phyloP scores from a whole-genome alignment of 1,284 basidiomycete genomes.

The Apiotrichum sp. region DNA sequence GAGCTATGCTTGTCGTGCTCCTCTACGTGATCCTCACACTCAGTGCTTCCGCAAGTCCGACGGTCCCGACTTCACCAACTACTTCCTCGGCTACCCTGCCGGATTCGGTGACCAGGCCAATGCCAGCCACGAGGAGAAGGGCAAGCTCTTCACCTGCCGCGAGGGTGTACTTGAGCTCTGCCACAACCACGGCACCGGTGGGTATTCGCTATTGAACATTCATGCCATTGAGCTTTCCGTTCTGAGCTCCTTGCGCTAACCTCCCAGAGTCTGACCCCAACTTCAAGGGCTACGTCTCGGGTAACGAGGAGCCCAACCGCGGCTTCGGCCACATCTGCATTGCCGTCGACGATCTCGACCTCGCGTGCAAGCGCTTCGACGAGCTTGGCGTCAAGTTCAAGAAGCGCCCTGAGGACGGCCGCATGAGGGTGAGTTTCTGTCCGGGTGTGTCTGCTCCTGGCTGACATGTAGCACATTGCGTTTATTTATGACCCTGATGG shows the following conservation, averaged over 20 bases:
- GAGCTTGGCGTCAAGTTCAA: constrained; percentile 76
- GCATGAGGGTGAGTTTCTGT: constrained; percentile 65
- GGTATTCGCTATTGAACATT: constrained; percentile 3
- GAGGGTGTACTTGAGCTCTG: constrained; percentile 70
- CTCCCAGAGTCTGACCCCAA: constrained; percentile 56
- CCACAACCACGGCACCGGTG: constrained; percentile 79
- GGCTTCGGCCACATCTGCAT: constrained; percentile 80
- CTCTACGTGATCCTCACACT: background rate
- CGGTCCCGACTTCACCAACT: constrained; percentile 46
- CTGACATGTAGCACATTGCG: constrained; percentile 49
- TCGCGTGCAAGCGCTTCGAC: constrained; percentile 79
- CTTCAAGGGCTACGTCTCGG: constrained; percentile 73
- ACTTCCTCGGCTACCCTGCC: constrained; percentile 42
- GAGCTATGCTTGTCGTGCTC: background rate
- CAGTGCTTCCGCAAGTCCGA: constrained; percentile 37
- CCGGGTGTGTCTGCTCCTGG: background rate
- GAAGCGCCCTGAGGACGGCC: constrained; percentile 78
- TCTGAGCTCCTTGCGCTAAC: no score
- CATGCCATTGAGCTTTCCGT: no score
- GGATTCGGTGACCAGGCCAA: constrained; percentile 33
- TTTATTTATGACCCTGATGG: constrained; percentile 84
- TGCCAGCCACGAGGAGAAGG: constrained; percentile 39
- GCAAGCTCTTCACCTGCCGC: constrained; percentile 32
- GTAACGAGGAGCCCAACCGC: constrained; percentile 73
- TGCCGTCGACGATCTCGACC: constrained; percentile 73